Conservation (phyloP, 805 yeast genomes). For the Candida anglica region DNA sequence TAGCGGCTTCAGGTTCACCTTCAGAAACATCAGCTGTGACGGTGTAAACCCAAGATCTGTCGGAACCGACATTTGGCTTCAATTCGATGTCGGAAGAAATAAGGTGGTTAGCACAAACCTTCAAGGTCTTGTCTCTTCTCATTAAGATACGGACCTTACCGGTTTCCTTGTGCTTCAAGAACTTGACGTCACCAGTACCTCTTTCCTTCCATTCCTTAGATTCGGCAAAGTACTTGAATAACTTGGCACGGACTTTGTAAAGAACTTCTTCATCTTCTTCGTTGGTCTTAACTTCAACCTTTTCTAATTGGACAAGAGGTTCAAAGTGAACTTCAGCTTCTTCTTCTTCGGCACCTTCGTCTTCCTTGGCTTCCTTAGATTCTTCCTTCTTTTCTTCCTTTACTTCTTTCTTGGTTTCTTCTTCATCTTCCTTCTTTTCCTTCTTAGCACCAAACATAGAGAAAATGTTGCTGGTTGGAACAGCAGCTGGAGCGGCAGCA, state of each 20-base stretch:
- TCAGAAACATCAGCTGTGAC: conserved; percentile 94
- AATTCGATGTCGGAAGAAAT: conserved; percentile 77
- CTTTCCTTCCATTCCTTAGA: conserved; percentile 97
- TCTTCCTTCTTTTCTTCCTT: conserved; percentile 30
- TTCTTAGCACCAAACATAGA: conserved; percentile 94
- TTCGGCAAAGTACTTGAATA: conserved; percentile 84
- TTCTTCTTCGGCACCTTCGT: conserved; percentile 55
- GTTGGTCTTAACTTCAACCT: conserved; percentile 91
- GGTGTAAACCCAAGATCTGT: conserved; percentile 96
- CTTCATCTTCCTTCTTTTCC: conserved; percentile 50
- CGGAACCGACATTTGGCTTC: conserved; percentile 93
- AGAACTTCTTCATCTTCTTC: conserved; percentile 29
- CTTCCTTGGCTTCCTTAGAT: conserved; percentile 42
- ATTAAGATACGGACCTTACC: conserved; percentile 85
- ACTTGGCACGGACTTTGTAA: conserved; percentile 84
- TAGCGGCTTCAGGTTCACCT: conserved; percentile 93
- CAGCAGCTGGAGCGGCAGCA: conserved; percentile 44
- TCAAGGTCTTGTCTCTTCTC: conserved; percentile 99
- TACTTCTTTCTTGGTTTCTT: conserved; percentile 18
- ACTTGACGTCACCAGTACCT: conserved; percentile 98
- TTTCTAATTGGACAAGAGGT: conserved; percentile 91
- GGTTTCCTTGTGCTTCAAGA: conserved; percentile 81
- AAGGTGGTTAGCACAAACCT: conserved; percentile 96
- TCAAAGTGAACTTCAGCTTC: conserved; percentile 90
- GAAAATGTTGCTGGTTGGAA: conserved; percentile 77